Percentiles rank a stretch among this genome's conserved stretches.
phyloP scores from a whole-genome alignment of 768 basidiomycete species.

The Russula sp. region DNA sequence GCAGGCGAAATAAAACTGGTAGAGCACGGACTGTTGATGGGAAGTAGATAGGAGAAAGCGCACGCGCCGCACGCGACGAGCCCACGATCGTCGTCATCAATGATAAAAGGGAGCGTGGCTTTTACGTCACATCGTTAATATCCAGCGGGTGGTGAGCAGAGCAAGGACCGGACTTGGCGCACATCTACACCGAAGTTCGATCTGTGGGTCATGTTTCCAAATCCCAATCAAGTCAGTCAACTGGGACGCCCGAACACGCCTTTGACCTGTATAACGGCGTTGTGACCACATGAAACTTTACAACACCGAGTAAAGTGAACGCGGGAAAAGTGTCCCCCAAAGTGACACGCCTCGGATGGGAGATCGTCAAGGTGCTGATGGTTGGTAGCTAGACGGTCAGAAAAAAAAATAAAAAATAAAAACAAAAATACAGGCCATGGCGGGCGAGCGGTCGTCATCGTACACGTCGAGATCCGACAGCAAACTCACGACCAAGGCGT shows the following conservation, averaged over 20 bases:
- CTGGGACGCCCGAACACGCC: conserved; percentile 23
- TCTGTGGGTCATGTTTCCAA: conserved; percentile 26
- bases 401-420: neutral
- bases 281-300: conserved; percentile 24
- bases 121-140: conserved; percentile 29
- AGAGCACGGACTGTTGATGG: conserved; percentile 16
- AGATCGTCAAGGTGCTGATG: neutral
- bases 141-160: conserved; percentile 17
- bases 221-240: conserved; percentile 10
- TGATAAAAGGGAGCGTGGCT: conserved; percentile 26
- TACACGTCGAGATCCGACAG: conserved; percentile 5
- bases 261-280: conserved; percentile 29
- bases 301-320: conserved; percentile 27
- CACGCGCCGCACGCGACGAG: conserved; percentile 11
- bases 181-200: conserved; percentile 28
- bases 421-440: conserved; percentile 4
- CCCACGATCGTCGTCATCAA: conserved; percentile 22
- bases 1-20: conserved; percentile 13
- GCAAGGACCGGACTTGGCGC: conserved; percentile 29
- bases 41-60: conserved; percentile 25
- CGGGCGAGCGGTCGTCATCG: conserved; percentile 10
- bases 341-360: conserved; percentile 12
- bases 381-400: neutral
- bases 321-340: conserved; percentile 19
- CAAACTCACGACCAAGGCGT: conserved; percentile 27